Evolutionary conservation across 2,329 filamentous ascomycete species (phyloP).

Genomic region (Trichoderma koningii): DNA sequence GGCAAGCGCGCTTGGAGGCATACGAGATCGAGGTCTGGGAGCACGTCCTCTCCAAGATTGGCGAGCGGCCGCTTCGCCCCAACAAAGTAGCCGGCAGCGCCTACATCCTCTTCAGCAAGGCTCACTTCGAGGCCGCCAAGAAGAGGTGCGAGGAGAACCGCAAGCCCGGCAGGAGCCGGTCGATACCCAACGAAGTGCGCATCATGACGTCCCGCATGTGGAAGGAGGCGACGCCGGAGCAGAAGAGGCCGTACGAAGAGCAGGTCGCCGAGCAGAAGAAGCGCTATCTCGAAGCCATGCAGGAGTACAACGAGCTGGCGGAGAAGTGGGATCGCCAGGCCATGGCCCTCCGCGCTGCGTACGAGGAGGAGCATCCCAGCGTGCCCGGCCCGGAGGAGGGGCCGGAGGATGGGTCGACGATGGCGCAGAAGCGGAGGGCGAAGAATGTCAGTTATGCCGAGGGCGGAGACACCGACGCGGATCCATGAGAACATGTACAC

Average conservation of each 20-base stretch:
- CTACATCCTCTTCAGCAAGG: slow-evolving; percentile 87
- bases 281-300: slow-evolving; percentile 59
- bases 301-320: slow-evolving; percentile 61
- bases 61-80: slow-evolving; percentile 73
- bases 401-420: slow-evolving; percentile 29
- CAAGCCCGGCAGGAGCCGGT: slow-evolving; percentile 61
- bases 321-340: slow-evolving; percentile 73
- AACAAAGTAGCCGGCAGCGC: slow-evolving; percentile 76
- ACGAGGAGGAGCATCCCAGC: slow-evolving; percentile 55
- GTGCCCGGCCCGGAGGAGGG: slow-evolving; percentile 33
- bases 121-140: slow-evolving; percentile 65
- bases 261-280: slow-evolving; percentile 71
- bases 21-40: slow-evolving; percentile 59
- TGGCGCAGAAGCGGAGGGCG: slow-evolving; percentile 42
- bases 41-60: slow-evolving; percentile 60
- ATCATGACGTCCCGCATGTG: slow-evolving; percentile 87
- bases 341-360: slow-evolving; percentile 53
- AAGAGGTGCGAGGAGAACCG: slow-evolving; percentile 66
- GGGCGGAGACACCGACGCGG: slow-evolving; percentile 18
- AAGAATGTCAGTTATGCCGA: slow-evolving; percentile 44
- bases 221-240: slow-evolving; percentile 71
- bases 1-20: slow-evolving; percentile 55
- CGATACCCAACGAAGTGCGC: slow-evolving; percentile 78
- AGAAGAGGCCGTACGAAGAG: slow-evolving; percentile 76
- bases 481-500: background rate